These are phyloP conservation scores for Penicillium olsonii DNA, from an alignment of 2,329 filamentous ascomycete genomes.

Conservation along the genomic window DNA sequence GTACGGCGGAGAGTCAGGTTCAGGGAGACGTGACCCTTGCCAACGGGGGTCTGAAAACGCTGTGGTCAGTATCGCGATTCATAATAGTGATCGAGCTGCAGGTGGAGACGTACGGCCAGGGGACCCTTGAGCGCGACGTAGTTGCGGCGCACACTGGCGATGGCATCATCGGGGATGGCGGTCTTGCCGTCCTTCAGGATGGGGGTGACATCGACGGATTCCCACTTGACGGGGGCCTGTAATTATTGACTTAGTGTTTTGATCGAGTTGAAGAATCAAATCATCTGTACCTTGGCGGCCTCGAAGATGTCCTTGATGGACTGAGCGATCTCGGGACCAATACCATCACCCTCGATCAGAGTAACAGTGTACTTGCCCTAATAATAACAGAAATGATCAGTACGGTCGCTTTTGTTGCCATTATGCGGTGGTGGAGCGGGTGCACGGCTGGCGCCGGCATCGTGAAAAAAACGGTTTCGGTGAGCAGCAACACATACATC, in stretches of 20 bases:
- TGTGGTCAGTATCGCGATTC: slow-evolving; percentile 27
- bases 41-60: slow-evolving; percentile 75
- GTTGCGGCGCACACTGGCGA: slow-evolving; percentile 90
- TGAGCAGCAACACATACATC: slow-evolving; percentile 64
- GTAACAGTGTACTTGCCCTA: slow-evolving; percentile 95
- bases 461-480: slow-evolving; percentile 24
- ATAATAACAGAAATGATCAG: slow-evolving; percentile 21
- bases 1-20: slow-evolving; percentile 98
- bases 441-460: slow-evolving; percentile 30
- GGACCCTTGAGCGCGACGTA: slow-evolving; percentile 98
- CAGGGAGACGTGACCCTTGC: slow-evolving; percentile 98
- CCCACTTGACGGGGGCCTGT: slow-evolving; percentile 91
- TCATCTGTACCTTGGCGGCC: slow-evolving; percentile 73
- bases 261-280: slow-evolving; percentile 2
- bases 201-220: slow-evolving; percentile 93
- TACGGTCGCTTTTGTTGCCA: slow-evolving; percentile 2
- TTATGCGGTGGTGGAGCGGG: slow-evolving; percentile 6
- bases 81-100: background rate
- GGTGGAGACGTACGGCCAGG: slow-evolving; percentile 69
- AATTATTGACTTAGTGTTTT: slow-evolving; percentile 35
- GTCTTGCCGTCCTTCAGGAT: slow-evolving; percentile 94
- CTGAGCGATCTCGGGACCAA: slow-evolving; percentile 95
- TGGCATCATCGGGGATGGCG: slow-evolving; percentile 87
- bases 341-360: slow-evolving; percentile 98
- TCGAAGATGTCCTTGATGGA: slow-evolving; percentile 99